These are phyloP conservation scores for Gaeumannomyces sp. DNA, from an alignment of 2,329 filamentous ascomycete genomes.

Conservation along the genomic window DNA sequence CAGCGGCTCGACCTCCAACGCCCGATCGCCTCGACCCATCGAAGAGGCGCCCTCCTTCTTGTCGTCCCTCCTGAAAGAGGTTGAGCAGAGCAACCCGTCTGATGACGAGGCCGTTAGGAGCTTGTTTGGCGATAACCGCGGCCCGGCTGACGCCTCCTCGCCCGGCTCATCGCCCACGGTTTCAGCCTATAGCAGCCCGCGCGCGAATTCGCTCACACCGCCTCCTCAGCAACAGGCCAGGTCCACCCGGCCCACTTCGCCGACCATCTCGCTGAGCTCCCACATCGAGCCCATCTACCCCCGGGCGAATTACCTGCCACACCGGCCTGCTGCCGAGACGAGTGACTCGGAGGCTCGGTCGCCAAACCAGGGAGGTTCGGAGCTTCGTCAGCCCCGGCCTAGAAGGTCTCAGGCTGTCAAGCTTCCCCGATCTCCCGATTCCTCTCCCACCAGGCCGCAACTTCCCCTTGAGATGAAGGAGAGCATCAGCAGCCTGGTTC, in stretches of 20 bases:
- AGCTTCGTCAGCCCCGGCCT: constrained; percentile 47
- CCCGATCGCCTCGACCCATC: constrained; percentile 26
- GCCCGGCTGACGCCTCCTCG: constrained; percentile 25
- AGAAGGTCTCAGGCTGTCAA: constrained; percentile 37
- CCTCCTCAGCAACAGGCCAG: constrained; percentile 48
- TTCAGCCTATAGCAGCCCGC: constrained; percentile 61
- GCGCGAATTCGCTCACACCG: constrained; percentile 62
- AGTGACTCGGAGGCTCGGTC: constrained; percentile 28
- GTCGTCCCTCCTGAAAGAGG: constrained; percentile 80
- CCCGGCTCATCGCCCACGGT: constrained; percentile 55
- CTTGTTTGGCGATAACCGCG: constrained; percentile 29
- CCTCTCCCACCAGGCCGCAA: constrained; percentile 57
- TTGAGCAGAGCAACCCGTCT: constrained; percentile 59
- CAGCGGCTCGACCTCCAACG: background rate
- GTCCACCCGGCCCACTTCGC: constrained; percentile 56
- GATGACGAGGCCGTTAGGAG: constrained; percentile 48
- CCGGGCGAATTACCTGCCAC: constrained; percentile 68
- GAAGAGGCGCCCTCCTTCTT: constrained; percentile 69
- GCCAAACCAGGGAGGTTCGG: constrained; percentile 27
- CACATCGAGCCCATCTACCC: constrained; percentile 69
- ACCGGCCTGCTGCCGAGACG: constrained; percentile 35
- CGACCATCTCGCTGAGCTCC: constrained; percentile 56
- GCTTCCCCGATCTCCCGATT: constrained; percentile 49
- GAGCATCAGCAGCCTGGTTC: constrained; percentile 83
- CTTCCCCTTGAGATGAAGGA: constrained; percentile 78